Conservation (phyloP, 805 yeast genomes). For the Metschnikowia corniflorae region DNA sequence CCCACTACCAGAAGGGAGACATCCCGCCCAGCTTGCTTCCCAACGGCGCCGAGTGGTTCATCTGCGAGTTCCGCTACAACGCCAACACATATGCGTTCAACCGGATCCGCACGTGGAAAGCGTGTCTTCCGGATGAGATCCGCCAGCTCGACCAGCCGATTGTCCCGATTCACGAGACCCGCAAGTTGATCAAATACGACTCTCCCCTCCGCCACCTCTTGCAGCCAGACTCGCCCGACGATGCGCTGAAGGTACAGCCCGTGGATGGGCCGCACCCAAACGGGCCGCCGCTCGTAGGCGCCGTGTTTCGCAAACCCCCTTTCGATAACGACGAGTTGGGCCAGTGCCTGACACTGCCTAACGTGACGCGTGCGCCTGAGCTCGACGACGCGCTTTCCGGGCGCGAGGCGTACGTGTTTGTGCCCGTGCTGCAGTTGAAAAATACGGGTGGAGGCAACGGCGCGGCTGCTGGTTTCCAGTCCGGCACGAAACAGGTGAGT, state of each 20-base stretch:
- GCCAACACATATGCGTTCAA: conserved; percentile 88
- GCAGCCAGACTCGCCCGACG: conserved; percentile 67
- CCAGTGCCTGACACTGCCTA: conserved; percentile 50
- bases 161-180: conserved; percentile 61
- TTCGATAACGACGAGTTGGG: conserved; percentile 81
- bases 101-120: conserved; percentile 97
- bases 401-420: conserved; percentile 40
- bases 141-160: conserved; percentile 76
- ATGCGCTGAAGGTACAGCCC: conserved; percentile 80
- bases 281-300: conserved; percentile 94
- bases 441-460: conserved; percentile 21
- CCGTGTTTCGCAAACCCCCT: conserved; percentile 75
- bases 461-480: conserved; percentile 10
- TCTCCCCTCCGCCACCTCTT: conserved; percentile 81
- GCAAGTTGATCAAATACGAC: conserved; percentile 69
- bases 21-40: conserved; percentile 64
- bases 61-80: conserved; percentile 93
- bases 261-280: conserved; percentile 68
- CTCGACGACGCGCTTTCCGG: conserved; percentile 35
- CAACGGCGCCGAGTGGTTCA: conserved; percentile 77
- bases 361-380: conserved; percentile 37
- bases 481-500: conserved; percentile 17
- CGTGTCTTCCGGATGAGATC: conserved; percentile 95
- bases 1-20: conserved; percentile 92
- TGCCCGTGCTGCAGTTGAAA: conserved; percentile 43